These are phyloP conservation scores for Chalaropsis ovoidea DNA, from an alignment of 2,329 filamentous ascomycete genomes.

Conservation along the genomic window DNA sequence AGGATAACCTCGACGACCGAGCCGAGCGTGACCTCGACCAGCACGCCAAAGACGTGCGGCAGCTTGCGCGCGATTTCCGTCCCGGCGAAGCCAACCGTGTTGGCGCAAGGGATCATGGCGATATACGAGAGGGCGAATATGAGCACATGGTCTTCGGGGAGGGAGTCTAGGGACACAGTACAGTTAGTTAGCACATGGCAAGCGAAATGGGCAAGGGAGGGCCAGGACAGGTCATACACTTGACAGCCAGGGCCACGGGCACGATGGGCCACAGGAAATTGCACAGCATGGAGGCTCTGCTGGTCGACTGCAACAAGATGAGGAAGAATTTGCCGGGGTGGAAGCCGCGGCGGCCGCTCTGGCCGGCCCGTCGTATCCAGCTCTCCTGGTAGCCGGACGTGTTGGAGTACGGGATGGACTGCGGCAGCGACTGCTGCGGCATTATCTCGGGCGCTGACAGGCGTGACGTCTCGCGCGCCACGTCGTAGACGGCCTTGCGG, in stretches of 20 bases:
- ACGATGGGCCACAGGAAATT: conserved; percentile 43
- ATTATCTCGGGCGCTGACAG: neutral
- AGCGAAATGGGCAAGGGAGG: neutral
- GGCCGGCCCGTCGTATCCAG: conserved; percentile 30
- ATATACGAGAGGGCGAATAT: conserved; percentile 42
- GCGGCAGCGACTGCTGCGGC: neutral
- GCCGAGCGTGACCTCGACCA: conserved; percentile 51
- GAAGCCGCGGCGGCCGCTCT: conserved; percentile 39
- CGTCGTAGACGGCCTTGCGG: neutral
- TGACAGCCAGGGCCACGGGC: conserved; percentile 37
- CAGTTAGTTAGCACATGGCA: conserved; percentile 2
- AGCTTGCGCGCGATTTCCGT: conserved; percentile 71
- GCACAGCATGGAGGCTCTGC: conserved; percentile 38
- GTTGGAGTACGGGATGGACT: neutral
- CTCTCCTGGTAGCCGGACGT: neutral
- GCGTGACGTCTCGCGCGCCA: conserved; percentile 3
- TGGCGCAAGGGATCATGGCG: conserved; percentile 42
- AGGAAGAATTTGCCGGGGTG: conserved; percentile 36
- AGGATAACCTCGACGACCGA: conserved; percentile 73
- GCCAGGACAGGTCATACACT: conserved; percentile 19
- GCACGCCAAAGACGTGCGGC: conserved; percentile 58
- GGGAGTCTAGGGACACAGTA: conserved; percentile 31
- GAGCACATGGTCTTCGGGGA: conserved; percentile 33
- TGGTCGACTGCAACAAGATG: conserved; percentile 38
- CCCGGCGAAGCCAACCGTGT: conserved; percentile 39